Percentiles rank a stretch among this genome's conserved stretches.
phyloP scores from a whole-genome alignment of 23 red algal species.

The Pyropia haitanensis region DNA sequence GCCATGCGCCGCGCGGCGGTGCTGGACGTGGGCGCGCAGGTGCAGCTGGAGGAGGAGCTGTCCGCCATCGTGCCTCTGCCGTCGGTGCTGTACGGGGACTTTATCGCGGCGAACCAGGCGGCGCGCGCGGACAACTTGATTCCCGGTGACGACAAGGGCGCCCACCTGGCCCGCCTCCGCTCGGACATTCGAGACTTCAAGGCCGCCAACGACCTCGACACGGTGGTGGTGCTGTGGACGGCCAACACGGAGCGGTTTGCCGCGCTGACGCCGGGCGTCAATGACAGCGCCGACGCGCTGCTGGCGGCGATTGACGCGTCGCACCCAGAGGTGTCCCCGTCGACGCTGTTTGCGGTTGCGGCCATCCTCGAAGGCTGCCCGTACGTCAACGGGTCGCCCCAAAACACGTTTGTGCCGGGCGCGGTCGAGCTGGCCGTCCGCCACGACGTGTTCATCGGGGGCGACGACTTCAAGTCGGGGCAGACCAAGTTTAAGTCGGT shows the following conservation, averaged over 20 bases:
- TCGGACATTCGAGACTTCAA: slow-evolving; percentile 85
- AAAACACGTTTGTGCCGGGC: slow-evolving; percentile 99
- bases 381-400: slow-evolving; percentile 94
- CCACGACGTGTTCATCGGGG: slow-evolving; percentile 77
- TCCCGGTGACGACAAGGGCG: slow-evolving; percentile 68
- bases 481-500: slow-evolving; percentile 98
- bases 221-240: slow-evolving; percentile 95
- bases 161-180: slow-evolving; percentile 70
- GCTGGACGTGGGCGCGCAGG: slow-evolving; percentile 89
- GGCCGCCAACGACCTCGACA: slow-evolving; percentile 54
- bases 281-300: slow-evolving; percentile 85
- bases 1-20: slow-evolving; percentile 80
- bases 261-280: slow-evolving; percentile 66
- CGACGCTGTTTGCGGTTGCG: slow-evolving; percentile 92
- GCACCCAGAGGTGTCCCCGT: slow-evolving; percentile 79
- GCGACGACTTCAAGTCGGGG: slow-evolving; percentile 99
- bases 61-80: slow-evolving; percentile 53
- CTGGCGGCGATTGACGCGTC: slow-evolving; percentile 55
- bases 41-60: slow-evolving; percentile 64
- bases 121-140: slow-evolving; percentile 81
- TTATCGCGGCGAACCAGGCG: slow-evolving; percentile 93
- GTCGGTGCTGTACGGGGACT: slow-evolving; percentile 81
- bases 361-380: slow-evolving; percentile 90
- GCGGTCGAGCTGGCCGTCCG: slow-evolving; percentile 71
- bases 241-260: slow-evolving; percentile 95